These are phyloP conservation scores for Oleoguttula mirabilis DNA, from an alignment of 495 filamentous ascomycete species.

Conservation along the genomic window DNA sequence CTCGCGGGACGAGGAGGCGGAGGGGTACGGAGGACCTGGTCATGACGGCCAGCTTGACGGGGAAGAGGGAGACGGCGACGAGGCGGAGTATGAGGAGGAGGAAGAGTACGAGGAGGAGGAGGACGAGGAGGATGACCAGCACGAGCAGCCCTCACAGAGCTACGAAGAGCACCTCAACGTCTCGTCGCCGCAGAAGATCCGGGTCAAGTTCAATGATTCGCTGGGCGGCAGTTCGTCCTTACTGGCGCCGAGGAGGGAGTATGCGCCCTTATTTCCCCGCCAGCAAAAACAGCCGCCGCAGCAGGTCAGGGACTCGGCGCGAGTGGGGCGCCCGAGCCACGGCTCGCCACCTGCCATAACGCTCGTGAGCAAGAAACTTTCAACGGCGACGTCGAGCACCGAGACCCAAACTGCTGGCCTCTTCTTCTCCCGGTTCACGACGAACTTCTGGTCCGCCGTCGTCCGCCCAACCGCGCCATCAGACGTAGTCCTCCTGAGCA, in stretches of 20 bases:
- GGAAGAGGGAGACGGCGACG: neutral
- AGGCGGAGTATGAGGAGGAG: neutral
- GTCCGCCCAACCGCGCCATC: slow-evolving; percentile 5
- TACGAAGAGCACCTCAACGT: slow-evolving; percentile 21
- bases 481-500: slow-evolving; percentile 1
- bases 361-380: neutral
- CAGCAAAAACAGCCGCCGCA: neutral
- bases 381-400: neutral
- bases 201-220: slow-evolving; percentile 19
- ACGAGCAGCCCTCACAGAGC: slow-evolving; percentile 7
- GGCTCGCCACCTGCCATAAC: neutral
- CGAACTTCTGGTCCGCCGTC: slow-evolving; percentile 13
- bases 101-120: slow-evolving; percentile 1
- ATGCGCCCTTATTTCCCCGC: slow-evolving; percentile 7
- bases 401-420: neutral
- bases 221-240: slow-evolving; percentile 10
- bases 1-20: no score
- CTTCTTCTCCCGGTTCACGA: slow-evolving; percentile 12
- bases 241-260: slow-evolving; percentile 6
- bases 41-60: neutral
- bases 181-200: slow-evolving; percentile 19
- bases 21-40: neutral
- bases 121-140: neutral
- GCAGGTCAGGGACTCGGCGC: neutral
- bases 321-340: neutral